Evolutionary conservation across 2,329 filamentous ascomycete genomes (phyloP).

Genomic region (Emericellopsis atlantica): DNA sequence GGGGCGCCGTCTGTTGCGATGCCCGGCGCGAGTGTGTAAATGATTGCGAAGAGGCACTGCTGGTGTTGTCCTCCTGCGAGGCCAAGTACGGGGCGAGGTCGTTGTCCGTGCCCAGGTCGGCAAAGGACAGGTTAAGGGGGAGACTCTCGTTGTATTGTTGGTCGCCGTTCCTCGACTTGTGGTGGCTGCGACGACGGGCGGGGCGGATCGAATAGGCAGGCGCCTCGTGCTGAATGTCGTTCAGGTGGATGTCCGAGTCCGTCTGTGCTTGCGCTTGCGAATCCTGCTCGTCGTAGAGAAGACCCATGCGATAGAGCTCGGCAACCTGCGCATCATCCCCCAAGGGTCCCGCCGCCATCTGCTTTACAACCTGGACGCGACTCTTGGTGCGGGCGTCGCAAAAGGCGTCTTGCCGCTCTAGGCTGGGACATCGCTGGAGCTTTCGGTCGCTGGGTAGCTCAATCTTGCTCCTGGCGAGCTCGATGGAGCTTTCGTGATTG

Average conservation of each 20-base stretch:
- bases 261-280: not conserved
- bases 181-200: conserved; percentile 17
- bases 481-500: conserved; percentile 14
- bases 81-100: conserved; percentile 21
- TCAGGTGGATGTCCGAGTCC: conserved; percentile 18
- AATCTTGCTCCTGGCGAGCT: conserved; percentile 19
- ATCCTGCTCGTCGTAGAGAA: conserved; percentile 28
- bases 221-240: conserved; percentile 23
- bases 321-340: conserved; percentile 19
- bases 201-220: conserved; percentile 24
- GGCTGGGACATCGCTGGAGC: conserved; percentile 22
- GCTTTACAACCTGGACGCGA: conserved; percentile 12
- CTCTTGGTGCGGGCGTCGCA: conserved; percentile 24
- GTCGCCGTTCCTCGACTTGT: conserved; percentile 8
- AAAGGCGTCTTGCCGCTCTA: conserved; percentile 35
- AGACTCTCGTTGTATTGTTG: conserved; percentile 12
- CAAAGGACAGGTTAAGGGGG: conserved; percentile 27
- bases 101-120: conserved; percentile 26
- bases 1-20: conserved; percentile 9
- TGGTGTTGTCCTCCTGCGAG: not conserved
- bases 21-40: not conserved
- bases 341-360: conserved; percentile 3
- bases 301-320: conserved; percentile 28
- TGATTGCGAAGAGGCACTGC: not conserved
- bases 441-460: conserved; percentile 21